Conservation (phyloP, 2,329 filamentous ascomycete species). For the Aquanectria penicillioides region DNA sequence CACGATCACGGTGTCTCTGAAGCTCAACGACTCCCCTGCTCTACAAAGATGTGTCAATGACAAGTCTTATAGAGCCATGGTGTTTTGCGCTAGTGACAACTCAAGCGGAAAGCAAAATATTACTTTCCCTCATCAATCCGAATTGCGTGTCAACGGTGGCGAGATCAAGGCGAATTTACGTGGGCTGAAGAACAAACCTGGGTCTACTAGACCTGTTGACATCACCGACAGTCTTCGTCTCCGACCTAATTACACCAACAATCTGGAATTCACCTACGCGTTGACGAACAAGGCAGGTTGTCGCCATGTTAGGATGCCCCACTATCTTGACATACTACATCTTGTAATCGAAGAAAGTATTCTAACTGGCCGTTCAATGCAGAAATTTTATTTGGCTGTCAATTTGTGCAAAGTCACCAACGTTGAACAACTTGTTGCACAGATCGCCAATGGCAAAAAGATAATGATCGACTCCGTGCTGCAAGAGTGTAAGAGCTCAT, state of each 20-base stretch:
- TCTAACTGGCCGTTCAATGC: constrained; percentile 31
- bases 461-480: constrained; percentile 86
- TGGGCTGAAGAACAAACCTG: constrained; percentile 94
- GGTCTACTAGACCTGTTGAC: constrained; percentile 92
- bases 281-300: constrained; percentile 82
- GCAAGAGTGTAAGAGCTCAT: constrained; percentile 77
- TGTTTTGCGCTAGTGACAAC: constrained; percentile 81
- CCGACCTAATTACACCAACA: constrained; percentile 77
- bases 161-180: constrained; percentile 94
- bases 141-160: constrained; percentile 88
- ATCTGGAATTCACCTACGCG: constrained; percentile 88
- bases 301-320: constrained; percentile 24
- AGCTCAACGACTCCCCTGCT: constrained; percentile 60
- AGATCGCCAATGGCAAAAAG: constrained; percentile 72
- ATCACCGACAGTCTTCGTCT: constrained; percentile 82
- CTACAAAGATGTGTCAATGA: constrained; percentile 68
- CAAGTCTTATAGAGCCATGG: constrained; percentile 75
- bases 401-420: constrained; percentile 80
- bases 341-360: constrained; percentile 13
- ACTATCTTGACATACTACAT: constrained; percentile 9
- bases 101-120: constrained; percentile 76
- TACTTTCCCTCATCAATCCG: constrained; percentile 90
- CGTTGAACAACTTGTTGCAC: constrained; percentile 75
- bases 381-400: constrained; percentile 79
- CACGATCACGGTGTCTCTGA: constrained; percentile 57